These are phyloP conservation scores for Oryza australiensis DNA, from an alignment of 176 grass and related monocot genomes.

Conservation along the genomic window DNA sequence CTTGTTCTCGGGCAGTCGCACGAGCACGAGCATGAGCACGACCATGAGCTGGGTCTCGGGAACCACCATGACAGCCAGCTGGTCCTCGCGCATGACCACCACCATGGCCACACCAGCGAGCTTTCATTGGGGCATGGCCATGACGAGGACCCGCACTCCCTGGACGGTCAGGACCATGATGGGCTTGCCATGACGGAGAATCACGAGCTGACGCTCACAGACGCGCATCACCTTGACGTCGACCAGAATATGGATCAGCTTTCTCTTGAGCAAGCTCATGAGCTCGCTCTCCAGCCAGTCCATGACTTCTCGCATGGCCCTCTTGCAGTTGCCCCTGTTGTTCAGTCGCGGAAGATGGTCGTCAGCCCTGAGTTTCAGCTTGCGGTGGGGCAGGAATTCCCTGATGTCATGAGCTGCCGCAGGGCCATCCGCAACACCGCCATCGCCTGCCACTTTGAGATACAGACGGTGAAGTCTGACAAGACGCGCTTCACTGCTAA, in stretches of 20 bases:
- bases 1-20: conserved; percentile 43
- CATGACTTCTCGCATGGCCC: conserved; percentile 63
- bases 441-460: conserved; percentile 95
- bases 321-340: conserved; percentile 57
- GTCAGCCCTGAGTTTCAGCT: conserved; percentile 74
- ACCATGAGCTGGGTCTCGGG: conserved; percentile 54
- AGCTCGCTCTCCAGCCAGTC: conserved; percentile 59
- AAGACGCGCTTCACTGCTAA: conserved; percentile 88
- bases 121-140: conserved; percentile 72
- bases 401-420: conserved; percentile 89
- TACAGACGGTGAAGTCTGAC: conserved; percentile 95
- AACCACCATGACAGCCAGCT: conserved; percentile 67
- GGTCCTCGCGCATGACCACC: conserved; percentile 61
- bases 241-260: conserved; percentile 71
- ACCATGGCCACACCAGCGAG: conserved; percentile 57
- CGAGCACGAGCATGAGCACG: conserved; percentile 47
- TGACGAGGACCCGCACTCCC: conserved; percentile 41
- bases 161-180: conserved; percentile 62
- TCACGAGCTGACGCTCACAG: conserved; percentile 69
- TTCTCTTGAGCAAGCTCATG: conserved; percentile 73
- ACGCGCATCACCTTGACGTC: conserved; percentile 61
- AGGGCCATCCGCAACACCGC: conserved; percentile 86
- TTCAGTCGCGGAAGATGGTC: conserved; percentile 65
- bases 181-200: conserved; percentile 65
- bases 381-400: conserved; percentile 74